Evolutionary conservation across 306 rosid genomes (phyloP), one percentile per base, ranked within the genome.

Genomic region (Cercis canadensis): DNA sequence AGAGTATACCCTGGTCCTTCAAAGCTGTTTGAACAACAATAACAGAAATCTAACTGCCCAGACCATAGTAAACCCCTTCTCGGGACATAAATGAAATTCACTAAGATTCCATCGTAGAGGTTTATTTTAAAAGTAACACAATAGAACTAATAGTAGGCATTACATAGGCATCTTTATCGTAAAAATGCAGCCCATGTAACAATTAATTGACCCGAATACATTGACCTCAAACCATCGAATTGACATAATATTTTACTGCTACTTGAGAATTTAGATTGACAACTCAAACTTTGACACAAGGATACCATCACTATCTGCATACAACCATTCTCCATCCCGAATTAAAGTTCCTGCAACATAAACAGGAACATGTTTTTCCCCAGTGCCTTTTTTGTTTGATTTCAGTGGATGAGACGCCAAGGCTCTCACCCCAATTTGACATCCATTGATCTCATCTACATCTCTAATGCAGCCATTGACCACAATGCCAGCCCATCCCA

Each of bases 401-500:
- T 65, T 89, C 57, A 80, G 56, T 3, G 97, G 97, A 79, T 87
- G 70, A 49, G 96, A 73, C 11, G 80, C 87, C 86, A 92, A 73
- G 12, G 97, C 97, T 62, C 93, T 84, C 11, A 89, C 94, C 2
- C 93, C 96, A 62, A 92, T 62, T 24, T 81, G 83, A 79, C 94
- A 92, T 4, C 63, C 84, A 58, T 82, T 87, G 65, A 89, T 89
- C 83, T 92, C 97, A 74, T 87, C 97, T 4, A 87, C 94, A 71
- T 92, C 97, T 81, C 97, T 87, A 55, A 92, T 41, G 79, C 97
- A 92, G 0, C 97, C 97, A 77, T 88, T 89, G 5, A 92, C 89
- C n/a, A 89, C 87, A 39, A 92, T 75, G 2, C 96, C 97, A 1
- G 82, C 63, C 97, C 97, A 92, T 13, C 92, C 96, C 57, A 15